Percentiles rank a stretch among this genome's conserved stretches.
These are phyloP conservation scores for Camellia granthamiana DNA, from an alignment of 148 eudicot genomes.

Conservation along the genomic window DNA sequence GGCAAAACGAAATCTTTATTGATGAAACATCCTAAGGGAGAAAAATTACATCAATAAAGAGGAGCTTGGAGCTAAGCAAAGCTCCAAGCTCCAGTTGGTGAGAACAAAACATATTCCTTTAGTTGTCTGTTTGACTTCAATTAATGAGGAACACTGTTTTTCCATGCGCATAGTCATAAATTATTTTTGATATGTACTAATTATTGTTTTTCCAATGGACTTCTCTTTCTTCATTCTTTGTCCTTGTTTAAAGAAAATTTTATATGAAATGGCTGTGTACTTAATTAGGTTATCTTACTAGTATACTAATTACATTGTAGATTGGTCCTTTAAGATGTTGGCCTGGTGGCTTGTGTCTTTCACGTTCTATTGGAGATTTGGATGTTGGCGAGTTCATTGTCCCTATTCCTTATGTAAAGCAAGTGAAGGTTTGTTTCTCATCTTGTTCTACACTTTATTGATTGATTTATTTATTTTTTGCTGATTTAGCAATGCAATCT, in stretches of 20 bases:
- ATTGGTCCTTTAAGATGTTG: constrained; percentile 99
- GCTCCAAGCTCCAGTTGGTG: no score
- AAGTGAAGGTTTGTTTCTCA: constrained; percentile 74
- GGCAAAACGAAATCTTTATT: no score
- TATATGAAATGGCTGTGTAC: neutral
- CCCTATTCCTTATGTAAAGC: constrained; percentile 93
- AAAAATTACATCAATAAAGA: no score
- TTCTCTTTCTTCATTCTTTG: neutral
- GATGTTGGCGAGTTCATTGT: constrained; percentile 98
- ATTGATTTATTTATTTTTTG: neutral
- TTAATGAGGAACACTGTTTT: neutral
- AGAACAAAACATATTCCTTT: constrained; percentile 3
- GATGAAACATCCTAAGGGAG: no score
- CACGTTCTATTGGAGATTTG: constrained; percentile 94
- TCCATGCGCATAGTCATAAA: neutral
- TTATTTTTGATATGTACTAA: neutral
- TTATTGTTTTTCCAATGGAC: neutral
- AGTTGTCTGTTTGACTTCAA: neutral
- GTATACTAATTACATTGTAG: constrained; percentile 35
- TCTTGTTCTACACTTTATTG: neutral
- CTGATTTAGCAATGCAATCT: neutral
- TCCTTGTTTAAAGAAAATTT: neutral
- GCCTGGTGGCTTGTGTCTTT: constrained; percentile 99
- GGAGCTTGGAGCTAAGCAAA: no score
- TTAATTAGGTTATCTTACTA: neutral